Evolutionary conservation across 2,329 filamentous ascomycete species (phyloP).

Genomic region (Penicillium sp.): DNA sequence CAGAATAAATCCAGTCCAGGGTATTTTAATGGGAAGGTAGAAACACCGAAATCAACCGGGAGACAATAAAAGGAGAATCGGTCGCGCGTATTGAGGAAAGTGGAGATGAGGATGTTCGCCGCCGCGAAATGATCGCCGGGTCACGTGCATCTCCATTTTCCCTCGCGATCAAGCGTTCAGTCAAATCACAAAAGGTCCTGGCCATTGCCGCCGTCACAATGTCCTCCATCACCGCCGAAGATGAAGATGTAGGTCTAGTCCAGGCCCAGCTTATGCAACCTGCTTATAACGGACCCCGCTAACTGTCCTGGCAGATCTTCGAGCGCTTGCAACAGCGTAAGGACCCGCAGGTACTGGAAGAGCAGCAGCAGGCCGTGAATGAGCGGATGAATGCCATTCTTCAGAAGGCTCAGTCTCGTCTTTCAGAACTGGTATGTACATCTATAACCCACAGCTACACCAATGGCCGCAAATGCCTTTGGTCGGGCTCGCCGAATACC

Average conservation of each 20-base stretch:
- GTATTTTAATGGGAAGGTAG: neutral
- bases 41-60: neutral
- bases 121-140: neutral
- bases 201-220: conserved; percentile 39
- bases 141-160: conserved; percentile 21
- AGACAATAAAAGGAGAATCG: neutral
- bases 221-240: conserved; percentile 40
- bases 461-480: neutral
- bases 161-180: conserved; percentile 15
- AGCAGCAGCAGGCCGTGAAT: conserved; percentile 57
- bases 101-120: neutral
- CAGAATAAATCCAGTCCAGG: neutral
- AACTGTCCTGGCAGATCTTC: conserved; percentile 30
- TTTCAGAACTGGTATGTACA: conserved; percentile 58
- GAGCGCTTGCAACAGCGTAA: conserved; percentile 45
- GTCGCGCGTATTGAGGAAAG: neutral
- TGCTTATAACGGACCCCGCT: conserved; percentile 2
- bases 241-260: conserved; percentile 35
- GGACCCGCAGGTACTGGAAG: conserved; percentile 56
- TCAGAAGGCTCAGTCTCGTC: conserved; percentile 58
- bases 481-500: conserved; percentile 7
- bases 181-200: conserved; percentile 16
- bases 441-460: neutral
- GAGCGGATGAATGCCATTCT: conserved; percentile 55
- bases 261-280: neutral